Evolutionary conservation across 202 grass and related monocot genomes (phyloP), one percentile per base, ranked within the genome.

Genomic region (Elaeis oleifera): DNA sequence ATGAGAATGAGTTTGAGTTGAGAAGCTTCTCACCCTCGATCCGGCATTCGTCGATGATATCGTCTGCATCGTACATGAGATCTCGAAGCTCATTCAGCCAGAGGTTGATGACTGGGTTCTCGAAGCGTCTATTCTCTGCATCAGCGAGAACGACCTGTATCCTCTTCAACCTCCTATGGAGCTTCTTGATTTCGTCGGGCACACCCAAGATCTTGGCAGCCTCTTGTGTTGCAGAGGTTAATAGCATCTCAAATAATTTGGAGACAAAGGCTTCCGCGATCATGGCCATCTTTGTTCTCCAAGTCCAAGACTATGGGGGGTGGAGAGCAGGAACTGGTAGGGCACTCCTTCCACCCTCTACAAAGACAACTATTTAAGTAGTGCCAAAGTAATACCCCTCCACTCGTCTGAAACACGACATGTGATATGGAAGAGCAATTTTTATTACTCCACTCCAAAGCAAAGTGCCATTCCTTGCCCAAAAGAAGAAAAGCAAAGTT

Each of bases 11-110:
- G 8, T 16, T 5, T 58, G 8, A 1, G 55, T 49, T 0, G 36
- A 81, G 36, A 14, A 85, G 59, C 0, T 70, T 58, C 16, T 16
- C n/a, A 31, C 57, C 68, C 36, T 85, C 29, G 1, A 60, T 54
- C 51, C 52, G 67, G 3, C 71, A 74, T 3, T 71, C 15, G 9
- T 85, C 76, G 20, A 80, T 56, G 17, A 80, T 71, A 31, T 79
- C 60, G n/a, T 79, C 65, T 3, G 22, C 67, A 14, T 80, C 51
- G 49, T 80, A 72, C 51, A 85, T 56, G 3, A 44, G 51, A 49
- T 82, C 67, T 56, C 49, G 68, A 3, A 87, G 29, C 24, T 73
- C 18, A 16, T 54, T 56, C 23, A 82, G 53, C 79, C 75, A 87
- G 16, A 28, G 68, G 23, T 53, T 52, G 32, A 52, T 73, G 0